Percentiles rank a stretch among this genome's conserved stretches.
Evolutionary conservation across 257 asterid genomes (phyloP).

Genomic region (Osmanthus fragrans): DNA sequence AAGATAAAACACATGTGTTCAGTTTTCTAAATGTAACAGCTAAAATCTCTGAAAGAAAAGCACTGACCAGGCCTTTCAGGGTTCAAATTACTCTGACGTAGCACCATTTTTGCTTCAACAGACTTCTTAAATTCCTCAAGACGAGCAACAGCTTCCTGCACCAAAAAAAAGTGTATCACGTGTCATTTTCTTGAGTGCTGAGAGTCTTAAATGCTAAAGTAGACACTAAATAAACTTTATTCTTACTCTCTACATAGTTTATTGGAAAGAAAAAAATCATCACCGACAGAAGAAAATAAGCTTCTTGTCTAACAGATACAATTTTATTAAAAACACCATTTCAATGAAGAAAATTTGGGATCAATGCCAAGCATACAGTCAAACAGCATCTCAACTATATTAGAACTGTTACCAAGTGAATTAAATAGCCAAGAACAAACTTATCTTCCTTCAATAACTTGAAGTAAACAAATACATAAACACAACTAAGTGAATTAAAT

Average conservation of each 20-base stretch:
- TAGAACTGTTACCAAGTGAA: slow-evolving; percentile 4
- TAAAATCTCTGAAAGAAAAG: background rate
- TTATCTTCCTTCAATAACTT: background rate
- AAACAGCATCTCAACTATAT: slow-evolving; percentile 12
- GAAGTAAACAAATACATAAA: background rate
- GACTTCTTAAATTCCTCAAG: slow-evolving; percentile 90
- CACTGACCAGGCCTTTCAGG: slow-evolving; percentile 93
- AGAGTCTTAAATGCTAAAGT: slow-evolving; percentile 8
- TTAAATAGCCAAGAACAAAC: background rate
- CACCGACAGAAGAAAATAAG: background rate
- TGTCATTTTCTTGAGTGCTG: background rate
- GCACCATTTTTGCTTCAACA: slow-evolving; percentile 67
- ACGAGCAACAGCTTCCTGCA: slow-evolving; percentile 94
- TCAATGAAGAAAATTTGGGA: background rate
- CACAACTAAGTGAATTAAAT: background rate
- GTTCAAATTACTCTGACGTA: slow-evolving; percentile 78
- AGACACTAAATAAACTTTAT: background rate
- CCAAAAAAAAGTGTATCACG: slow-evolving; percentile 14
- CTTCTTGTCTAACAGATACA: background rate
- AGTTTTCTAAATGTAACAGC: background rate
- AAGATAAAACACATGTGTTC: background rate
- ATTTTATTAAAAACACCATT: background rate
- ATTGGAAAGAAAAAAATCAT: slow-evolving; percentile 8
- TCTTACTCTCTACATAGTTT: background rate
- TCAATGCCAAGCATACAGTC: slow-evolving; percentile 10